Evolutionary conservation across 768 basidiomycete genomes (phyloP), one percentile per base, ranked within the genome.

Genomic region (Rhodosporidiobolus odoratus): DNA sequence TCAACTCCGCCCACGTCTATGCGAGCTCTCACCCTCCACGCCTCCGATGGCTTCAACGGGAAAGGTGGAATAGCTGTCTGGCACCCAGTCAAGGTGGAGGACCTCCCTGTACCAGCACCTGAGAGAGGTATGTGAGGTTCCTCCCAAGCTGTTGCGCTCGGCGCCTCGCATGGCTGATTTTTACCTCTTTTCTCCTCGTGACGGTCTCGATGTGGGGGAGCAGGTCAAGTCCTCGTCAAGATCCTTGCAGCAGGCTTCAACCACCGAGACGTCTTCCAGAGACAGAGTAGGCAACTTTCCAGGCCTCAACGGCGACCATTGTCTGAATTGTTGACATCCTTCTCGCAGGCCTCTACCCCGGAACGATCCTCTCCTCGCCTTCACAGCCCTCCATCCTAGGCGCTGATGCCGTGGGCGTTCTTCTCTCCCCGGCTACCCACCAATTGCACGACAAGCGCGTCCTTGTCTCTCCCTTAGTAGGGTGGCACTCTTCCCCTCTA

Each of bases 241-340:
- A 38, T 76, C 6, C 48, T 80, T 27, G 88, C 90, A 21, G 89
- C 83, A 0, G 86, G 84, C 23, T 89, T 89, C 82, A 92, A 92
- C 77, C 90, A 87, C 76, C 83, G 87, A 85, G 25, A 84, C 81
- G 62, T 78, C 23, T 84, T 86, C 25, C 83, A 89, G 16, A 67
- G 77, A 23, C 77, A 77, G 50, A 63, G 74, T 76, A n/a, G n/a
- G n/a, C 27, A 13, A 54, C 38, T 19, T 32, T 13, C 13, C 0
- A 30, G 47, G 23, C 74, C 62, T 83, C 74, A 61, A 54, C 17
- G 30, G 27, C 19, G 17, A 7, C 1, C 53, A 53, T 48, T 23
- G 8, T 7, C 13, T 40, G 4, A 30, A 27, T 23, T 1, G 4
- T 34, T 27, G 0, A 34, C 54, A 30, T 35, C 34, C 3, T 21